Base-by-base conservation (phyloP, 306 rosid species). In the Trifolium fragiferum region DNA sequence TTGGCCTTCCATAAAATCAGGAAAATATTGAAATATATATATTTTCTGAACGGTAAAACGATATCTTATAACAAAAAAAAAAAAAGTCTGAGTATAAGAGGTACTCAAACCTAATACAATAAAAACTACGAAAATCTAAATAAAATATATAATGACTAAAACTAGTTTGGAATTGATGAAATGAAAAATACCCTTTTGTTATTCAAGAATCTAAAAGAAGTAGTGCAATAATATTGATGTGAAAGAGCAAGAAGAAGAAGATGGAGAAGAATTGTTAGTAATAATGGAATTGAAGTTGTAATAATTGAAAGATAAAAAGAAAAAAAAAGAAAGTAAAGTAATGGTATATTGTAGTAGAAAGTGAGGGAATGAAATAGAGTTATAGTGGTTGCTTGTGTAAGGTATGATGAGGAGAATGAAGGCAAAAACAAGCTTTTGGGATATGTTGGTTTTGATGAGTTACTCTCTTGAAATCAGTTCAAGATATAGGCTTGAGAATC, bases 401-500 rank as follows among this genome's bases (percentile, higher is more conserved):
- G 61, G 64, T 20, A 61, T 46, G 67, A 40, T 25, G 33, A 58
- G 58, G 44, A 60, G 70, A 66, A 68, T 66, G 72, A 75, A 37
- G 79, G 78, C 87, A 83, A 73, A 83, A 83, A 70, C 16, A 72
- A 75, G 75, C 78, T 78, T 83, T 78, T 63, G 32, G 47, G 19
- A 18, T 35, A 57, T 60, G 70, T 30, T 51, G 71, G 73, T 40
- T 70, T 65, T 72, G 66, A 72, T 50, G 75, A 49, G 43, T 73
- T 35, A 30, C 66, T 25, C 35, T 38, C 75, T 72, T 76, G 82
- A 70, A 58, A 77, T 49, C 1, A 47, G 71, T 71, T 70, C 64
- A 70, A 63, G 78, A 65, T 82, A 76, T 82, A 82, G 68, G 70
- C 62, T 41, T 53, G 44, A 40, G 68, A 68, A 73, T 38, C 58